Evolutionary conservation across 257 asterid species (phyloP).

Genomic region (Penstemon eatonii): DNA sequence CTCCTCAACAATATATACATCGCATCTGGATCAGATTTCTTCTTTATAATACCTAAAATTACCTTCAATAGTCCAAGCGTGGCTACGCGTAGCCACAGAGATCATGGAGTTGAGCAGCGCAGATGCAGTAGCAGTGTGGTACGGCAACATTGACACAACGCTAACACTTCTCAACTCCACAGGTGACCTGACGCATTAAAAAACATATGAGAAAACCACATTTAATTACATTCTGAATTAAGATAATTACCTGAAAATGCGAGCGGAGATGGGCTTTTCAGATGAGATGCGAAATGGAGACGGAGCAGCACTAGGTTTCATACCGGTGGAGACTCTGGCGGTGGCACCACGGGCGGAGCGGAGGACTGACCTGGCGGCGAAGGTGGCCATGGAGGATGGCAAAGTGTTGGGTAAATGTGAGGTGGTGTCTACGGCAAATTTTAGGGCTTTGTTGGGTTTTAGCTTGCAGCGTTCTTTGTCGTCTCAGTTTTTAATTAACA

Average conservation of each 20-base stretch:
- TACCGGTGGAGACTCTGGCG: conserved; percentile 30
- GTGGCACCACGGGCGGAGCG: conserved; percentile 27
- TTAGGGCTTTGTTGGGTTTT: conserved; percentile 41
- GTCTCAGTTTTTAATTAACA: neutral
- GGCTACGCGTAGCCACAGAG: conserved; percentile 59
- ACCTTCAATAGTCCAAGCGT: conserved; percentile 87
- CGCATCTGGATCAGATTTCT: neutral
- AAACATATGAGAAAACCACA: too few relatives aligned
- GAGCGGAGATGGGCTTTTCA: too few relatives aligned
- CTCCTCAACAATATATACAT: neutral
- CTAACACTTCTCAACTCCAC: conserved; percentile 66
- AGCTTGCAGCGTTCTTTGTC: neutral
- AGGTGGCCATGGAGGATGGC: conserved; percentile 35
- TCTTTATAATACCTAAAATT: conserved; percentile 17
- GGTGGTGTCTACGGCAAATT: neutral
- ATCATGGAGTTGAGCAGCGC: conserved; percentile 84
- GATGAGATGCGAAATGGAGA: conserved; percentile 37
- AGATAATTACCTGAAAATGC: too few relatives aligned
- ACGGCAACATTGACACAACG: conserved; percentile 69
- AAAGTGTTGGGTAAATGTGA: neutral
- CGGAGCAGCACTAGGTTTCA: conserved; percentile 36
- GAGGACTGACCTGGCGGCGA: conserved; percentile 40
- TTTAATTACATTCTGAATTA: too few relatives aligned
- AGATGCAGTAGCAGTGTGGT: conserved; percentile 84
- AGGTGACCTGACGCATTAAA: conserved; percentile 47